Evolutionary conservation across 441 rosid genomes (phyloP), one percentile per base, ranked within the genome.

Genomic region (Populus hybrid): DNA sequence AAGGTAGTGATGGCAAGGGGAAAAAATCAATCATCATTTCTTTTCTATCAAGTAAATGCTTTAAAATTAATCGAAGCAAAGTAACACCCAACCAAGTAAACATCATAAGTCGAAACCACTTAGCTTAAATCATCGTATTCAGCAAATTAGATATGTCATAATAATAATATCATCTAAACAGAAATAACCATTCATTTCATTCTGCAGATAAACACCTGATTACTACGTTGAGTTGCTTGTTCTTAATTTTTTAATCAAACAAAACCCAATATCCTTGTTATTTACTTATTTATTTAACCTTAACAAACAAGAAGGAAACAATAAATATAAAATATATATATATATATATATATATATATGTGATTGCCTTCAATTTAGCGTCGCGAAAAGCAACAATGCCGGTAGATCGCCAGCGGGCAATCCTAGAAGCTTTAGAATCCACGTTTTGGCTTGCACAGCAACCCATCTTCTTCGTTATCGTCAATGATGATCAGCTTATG

Each of bases 371-470:
- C 88, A 95, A 83, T 90, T 92, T 95, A 73, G 95, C 79, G 84
- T 95, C 98, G 24, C 97, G 97, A 67, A 95, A 81, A 40, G 93
- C 93, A 74, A 95, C 94, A 80, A 95, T 93, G 83, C 97, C 98
- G 33, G 99, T 93, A 68, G 98, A 91, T 82, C 98, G 94, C 99
- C 98, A 93, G 26, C 97, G 90, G 14, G 93, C 84, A 68, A 87
- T 33, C 85, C 94, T 85, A 78, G 64, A 82, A 42, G 94, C 92
- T 82, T 91, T 93, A 71, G 94, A 86, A 81, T 90, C 95, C 5
- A 87, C 92, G 78, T 83, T 74, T 81, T 85, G 91, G 94, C 98
- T 95, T 63, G 69, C 79, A 74, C 89, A 91, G 83, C 94, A 90
- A 74, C 98, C 98, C 97, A 95, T 95, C 71, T 70, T 80, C 38